Conservation (phyloP, 2,329 filamentous ascomycete genomes). For the Exophiala mesophila region DNA sequence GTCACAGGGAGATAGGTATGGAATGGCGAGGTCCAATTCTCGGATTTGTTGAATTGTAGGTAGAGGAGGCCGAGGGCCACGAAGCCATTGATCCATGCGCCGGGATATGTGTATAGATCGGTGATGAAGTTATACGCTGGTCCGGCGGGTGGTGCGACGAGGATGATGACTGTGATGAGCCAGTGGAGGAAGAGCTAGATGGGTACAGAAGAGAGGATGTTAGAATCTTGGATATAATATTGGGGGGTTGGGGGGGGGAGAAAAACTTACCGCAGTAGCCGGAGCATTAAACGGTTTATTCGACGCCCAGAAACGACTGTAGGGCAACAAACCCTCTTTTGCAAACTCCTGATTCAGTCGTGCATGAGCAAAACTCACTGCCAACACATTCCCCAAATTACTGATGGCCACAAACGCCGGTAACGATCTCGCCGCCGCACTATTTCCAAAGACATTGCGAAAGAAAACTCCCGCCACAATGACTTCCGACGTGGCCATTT, state of each 20-base stretch:
- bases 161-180: constrained; percentile 58
- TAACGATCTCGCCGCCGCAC: constrained; percentile 39
- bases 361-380: constrained; percentile 52
- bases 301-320: constrained; percentile 62
- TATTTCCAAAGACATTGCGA: constrained; percentile 48
- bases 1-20: constrained; percentile 51
- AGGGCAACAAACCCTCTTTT: constrained; percentile 64
- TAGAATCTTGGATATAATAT: background rate
- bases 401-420: constrained; percentile 48
- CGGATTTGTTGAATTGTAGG: constrained; percentile 33
- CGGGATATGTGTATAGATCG: constrained; percentile 32
- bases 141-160: constrained; percentile 61
- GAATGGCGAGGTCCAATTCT: constrained; percentile 52
- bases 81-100: constrained; percentile 30
- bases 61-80: constrained; percentile 48
- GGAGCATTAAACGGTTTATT: constrained; percentile 63
- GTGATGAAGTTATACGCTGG: constrained; percentile 62
- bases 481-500: constrained; percentile 51
- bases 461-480: constrained; percentile 55
- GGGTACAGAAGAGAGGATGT: background rate
- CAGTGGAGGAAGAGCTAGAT: constrained; percentile 54
- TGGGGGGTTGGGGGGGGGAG: no score
- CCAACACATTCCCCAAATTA: constrained; percentile 53
- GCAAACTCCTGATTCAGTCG: constrained; percentile 59
- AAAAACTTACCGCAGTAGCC: constrained; percentile 40